Percentiles rank a stretch among this genome's conserved stretches.
Evolutionary conservation across 768 basidiomycete genomes (phyloP).

Genomic region (Xerocomellus amylosporus): DNA sequence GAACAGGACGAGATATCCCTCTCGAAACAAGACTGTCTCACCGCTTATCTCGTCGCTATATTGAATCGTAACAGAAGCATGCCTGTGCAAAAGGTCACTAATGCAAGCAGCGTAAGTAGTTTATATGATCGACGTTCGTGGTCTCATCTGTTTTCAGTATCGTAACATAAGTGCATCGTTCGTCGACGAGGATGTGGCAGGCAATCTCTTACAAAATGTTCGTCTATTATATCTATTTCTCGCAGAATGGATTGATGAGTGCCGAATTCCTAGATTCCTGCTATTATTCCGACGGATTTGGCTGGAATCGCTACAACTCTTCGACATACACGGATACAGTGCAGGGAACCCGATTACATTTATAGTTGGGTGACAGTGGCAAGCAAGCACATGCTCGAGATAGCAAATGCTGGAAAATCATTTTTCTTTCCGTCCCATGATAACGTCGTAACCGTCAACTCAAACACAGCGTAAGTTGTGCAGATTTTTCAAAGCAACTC

Average conservation of each 20-base stretch:
- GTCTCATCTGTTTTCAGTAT: conserved; percentile 12
- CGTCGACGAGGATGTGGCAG: conserved; percentile 13
- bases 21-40: conserved; percentile 33
- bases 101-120: conserved; percentile 29
- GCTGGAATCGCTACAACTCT: conserved; percentile 17
- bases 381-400: conserved; percentile 17
- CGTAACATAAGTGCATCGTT: conserved; percentile 19
- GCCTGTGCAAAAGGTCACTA: conserved; percentile 23
- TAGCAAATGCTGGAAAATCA: conserved; percentile 16
- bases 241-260: not conserved
- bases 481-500: not conserved
- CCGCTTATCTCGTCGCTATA: conserved; percentile 25
- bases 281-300: conserved; percentile 16
- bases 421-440: conserved; percentile 13
- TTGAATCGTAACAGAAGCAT: conserved; percentile 16
- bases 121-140: not conserved
- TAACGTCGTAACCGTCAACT: conserved; percentile 19
- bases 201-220: conserved; percentile 23
- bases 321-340: conserved; percentile 13
- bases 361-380: conserved; percentile 20
- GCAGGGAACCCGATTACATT: conserved; percentile 15
- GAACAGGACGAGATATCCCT: not conserved
- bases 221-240: not conserved
- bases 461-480: conserved; percentile 19
- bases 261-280: conserved; percentile 6